These are phyloP conservation scores for Aspergillus tanneri DNA, from an alignment of 2,329 filamentous ascomycete species.

Conservation along the genomic window DNA sequence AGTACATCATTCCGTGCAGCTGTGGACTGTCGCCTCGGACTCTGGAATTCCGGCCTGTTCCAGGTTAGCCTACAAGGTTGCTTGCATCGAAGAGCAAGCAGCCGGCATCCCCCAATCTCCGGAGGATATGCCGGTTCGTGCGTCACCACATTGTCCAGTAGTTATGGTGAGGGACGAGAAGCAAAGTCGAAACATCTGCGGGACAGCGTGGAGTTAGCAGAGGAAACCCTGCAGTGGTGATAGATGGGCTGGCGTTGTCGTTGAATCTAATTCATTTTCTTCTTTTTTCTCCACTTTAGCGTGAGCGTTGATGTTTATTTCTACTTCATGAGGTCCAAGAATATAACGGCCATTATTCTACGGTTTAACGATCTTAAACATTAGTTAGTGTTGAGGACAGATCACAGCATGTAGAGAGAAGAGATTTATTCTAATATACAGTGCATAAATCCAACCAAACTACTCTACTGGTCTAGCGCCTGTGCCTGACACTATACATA, in stretches of 20 bases:
- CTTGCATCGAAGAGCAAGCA: slow-evolving; percentile 20
- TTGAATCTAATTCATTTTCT: too few species aligned
- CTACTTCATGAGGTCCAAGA: too few species aligned
- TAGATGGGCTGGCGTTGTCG: too few species aligned
- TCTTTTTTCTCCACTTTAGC: too few species aligned
- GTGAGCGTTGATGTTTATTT: too few species aligned
- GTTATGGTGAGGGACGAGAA: slow-evolving; percentile 8
- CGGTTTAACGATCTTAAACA: too few species aligned
- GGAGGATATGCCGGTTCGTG: slow-evolving; percentile 1
- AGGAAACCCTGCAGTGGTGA: slow-evolving; percentile 7
- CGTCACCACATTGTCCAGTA: slow-evolving; percentile 2
- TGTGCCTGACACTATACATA: background rate
- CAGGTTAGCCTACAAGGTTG: slow-evolving; percentile 18
- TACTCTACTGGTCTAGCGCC: background rate
- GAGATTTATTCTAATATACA: too few species aligned
- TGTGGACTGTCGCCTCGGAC: slow-evolving; percentile 42
- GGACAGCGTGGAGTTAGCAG: background rate
- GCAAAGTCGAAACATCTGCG: slow-evolving; percentile 7
- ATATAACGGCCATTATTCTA: too few species aligned
- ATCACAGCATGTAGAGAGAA: too few species aligned
- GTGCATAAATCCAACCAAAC: background rate
- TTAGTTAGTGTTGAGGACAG: too few species aligned
- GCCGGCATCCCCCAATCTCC: slow-evolving; percentile 11
- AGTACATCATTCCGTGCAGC: slow-evolving; percentile 11
- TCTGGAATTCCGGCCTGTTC: slow-evolving; percentile 57